Percentiles rank a stretch among this genome's conserved stretches.
These are phyloP conservation scores for Eucalyptus tenuipes DNA, from an alignment of 345 rosid genomes.

Conservation along the genomic window DNA sequence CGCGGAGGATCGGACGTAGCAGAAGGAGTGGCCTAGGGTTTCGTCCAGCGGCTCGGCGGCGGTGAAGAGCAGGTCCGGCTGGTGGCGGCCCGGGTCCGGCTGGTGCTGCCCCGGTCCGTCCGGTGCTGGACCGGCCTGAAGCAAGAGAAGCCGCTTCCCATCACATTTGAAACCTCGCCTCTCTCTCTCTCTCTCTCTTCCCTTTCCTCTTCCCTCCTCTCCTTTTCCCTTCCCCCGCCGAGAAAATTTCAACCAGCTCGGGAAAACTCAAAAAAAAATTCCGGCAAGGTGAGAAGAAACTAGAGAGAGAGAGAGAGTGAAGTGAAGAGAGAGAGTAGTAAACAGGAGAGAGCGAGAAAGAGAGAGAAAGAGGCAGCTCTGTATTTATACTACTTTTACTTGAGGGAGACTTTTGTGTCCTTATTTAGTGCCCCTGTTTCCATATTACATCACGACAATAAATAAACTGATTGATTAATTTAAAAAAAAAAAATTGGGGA, in stretches of 20 bases:
- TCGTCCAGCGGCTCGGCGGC: slow-evolving; percentile 74
- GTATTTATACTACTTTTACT: neutral
- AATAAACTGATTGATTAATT: neutral
- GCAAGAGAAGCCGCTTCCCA: slow-evolving; percentile 97
- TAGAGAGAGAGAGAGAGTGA: neutral
- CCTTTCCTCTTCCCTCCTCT: neutral
- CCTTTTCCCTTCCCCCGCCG: neutral
- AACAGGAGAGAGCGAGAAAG: neutral
- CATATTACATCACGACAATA: neutral
- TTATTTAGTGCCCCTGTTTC: neutral
- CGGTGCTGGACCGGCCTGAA: slow-evolving; percentile 30
- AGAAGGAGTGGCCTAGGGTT: slow-evolving; percentile 91
- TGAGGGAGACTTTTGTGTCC: neutral
- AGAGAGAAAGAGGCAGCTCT: neutral
- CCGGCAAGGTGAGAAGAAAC: slow-evolving; percentile 3
- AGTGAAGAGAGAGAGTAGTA: neutral
- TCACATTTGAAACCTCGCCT: slow-evolving; percentile 70
- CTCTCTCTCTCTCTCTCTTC: neutral
- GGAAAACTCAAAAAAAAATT: neutral
- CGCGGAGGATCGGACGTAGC: slow-evolving; percentile 87
- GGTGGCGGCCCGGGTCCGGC: slow-evolving; percentile 18
- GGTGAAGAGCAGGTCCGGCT: slow-evolving; percentile 29
- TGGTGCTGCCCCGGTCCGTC: slow-evolving; percentile 1
- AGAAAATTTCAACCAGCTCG: slow-evolving; percentile 2
- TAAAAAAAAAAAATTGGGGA: too few relatives aligned